Conservation (phyloP, 345 rosid species). For the Brassica juncea region DNA sequence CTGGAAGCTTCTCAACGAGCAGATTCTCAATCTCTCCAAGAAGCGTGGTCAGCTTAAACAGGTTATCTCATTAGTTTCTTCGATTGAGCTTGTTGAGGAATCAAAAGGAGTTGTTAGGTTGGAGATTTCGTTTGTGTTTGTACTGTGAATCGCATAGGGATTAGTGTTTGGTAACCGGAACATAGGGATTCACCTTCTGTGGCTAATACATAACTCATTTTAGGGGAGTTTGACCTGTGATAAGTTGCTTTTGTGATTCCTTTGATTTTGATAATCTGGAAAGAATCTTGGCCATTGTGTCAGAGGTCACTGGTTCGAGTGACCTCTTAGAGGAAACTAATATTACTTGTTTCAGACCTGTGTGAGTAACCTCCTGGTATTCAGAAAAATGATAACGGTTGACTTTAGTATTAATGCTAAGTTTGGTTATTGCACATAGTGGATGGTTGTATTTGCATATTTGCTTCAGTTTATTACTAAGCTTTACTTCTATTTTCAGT, state of each 20-base stretch:
- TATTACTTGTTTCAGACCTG: too few species aligned
- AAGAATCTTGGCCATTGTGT: too few species aligned
- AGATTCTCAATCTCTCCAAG: constrained; percentile 80
- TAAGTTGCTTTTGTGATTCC: constrained; percentile 24
- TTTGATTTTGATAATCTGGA: neutral
- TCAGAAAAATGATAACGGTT: neutral
- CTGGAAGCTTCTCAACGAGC: constrained; percentile 72
- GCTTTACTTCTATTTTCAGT: neutral
- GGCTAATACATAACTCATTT: neutral
- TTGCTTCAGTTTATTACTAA: neutral
- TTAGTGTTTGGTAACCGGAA: constrained; percentile 13
- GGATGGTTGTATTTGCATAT: constrained; percentile 7
- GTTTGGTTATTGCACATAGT: constrained; percentile 12
- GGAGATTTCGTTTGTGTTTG: neutral
- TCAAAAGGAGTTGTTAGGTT: neutral
- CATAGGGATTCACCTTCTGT: constrained; percentile 9
- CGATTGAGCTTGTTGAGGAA: constrained; percentile 8
- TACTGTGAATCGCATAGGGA: constrained; percentile 16
- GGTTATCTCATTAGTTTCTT: constrained; percentile 46
- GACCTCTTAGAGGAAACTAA: too few species aligned
- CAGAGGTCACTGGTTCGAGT: too few species aligned
- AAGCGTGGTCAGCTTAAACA: constrained; percentile 97
- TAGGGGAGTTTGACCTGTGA: constrained; percentile 7
- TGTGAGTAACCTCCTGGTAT: too few species aligned
- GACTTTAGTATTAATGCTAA: neutral